Conservation (phyloP, 768 basidiomycete species). For the Lentinula aciculospora region DNA sequence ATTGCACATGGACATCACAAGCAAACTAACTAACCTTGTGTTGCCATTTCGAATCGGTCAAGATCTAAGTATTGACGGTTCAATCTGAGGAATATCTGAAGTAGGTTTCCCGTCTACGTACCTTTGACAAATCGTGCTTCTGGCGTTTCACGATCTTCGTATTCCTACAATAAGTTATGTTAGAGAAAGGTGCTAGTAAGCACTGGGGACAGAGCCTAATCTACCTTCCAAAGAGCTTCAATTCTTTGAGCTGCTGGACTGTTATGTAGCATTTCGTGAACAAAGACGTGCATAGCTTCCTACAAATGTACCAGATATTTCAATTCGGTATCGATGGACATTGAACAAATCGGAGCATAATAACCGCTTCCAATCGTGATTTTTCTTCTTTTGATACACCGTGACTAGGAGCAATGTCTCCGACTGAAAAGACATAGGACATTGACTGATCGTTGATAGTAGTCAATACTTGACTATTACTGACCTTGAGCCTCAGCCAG, state of each 20-base stretch:
- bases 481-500: slow-evolving; percentile 91
- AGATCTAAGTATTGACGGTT: slow-evolving; percentile 57
- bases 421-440: slow-evolving; percentile 46
- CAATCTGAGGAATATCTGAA: neutral
- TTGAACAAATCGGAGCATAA: slow-evolving; percentile 11
- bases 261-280: slow-evolving; percentile 82
- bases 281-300: slow-evolving; percentile 89
- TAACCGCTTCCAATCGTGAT: slow-evolving; percentile 62
- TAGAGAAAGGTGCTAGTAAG: no score
- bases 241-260: slow-evolving; percentile 66
- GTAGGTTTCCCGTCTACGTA: slow-evolving; percentile 10
- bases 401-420: slow-evolving; percentile 90
- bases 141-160: slow-evolving; percentile 65
- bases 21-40: slow-evolving; percentile 49
- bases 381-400: slow-evolving; percentile 83
- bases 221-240: slow-evolving; percentile 68
- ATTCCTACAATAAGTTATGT: slow-evolving; percentile 62
- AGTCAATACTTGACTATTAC: neutral
- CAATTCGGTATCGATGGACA: no score
- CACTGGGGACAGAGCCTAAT: no score
- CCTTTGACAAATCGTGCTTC: slow-evolving; percentile 91
- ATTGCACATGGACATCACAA: neutral
- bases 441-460: neutral
- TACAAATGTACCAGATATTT: slow-evolving; percentile 19
- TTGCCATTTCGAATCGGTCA: slow-evolving; percentile 84